Percentiles rank a stretch among this genome's conserved stretches.
These are phyloP conservation scores for Terfezia boudieri DNA, from an alignment of 495 filamentous ascomycete species.

Conservation along the genomic window DNA sequence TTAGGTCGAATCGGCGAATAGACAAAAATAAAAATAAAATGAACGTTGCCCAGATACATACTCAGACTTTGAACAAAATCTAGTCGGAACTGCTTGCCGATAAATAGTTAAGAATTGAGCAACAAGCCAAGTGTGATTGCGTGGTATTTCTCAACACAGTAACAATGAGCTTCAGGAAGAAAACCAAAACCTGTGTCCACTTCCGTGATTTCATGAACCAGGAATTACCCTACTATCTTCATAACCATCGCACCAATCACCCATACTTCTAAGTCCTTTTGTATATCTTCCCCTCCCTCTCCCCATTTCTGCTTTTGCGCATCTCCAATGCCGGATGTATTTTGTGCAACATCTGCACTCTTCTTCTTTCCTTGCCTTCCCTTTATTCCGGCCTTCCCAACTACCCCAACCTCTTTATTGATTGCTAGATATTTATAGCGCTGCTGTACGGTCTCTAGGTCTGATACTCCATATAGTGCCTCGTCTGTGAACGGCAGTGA, in stretches of 20 bases:
- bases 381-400: not conserved
- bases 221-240: slow-evolving; percentile 27
- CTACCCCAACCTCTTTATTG: not conserved
- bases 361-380: not conserved
- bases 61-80: no score
- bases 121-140: no score
- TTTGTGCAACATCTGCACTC: slow-evolving; percentile 25
- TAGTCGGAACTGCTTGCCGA: no score
- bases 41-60: no score
- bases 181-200: no score
- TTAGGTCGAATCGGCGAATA: no score
- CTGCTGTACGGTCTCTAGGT: not conserved
- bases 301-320: slow-evolving; percentile 17
- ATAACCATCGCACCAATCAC: slow-evolving; percentile 53
- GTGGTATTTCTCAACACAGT: no score
- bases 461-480: not conserved
- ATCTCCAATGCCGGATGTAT: slow-evolving; percentile 36
- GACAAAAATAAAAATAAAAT: no score
- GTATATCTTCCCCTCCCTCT: slow-evolving; percentile 14
- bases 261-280: slow-evolving; percentile 34
- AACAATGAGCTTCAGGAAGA: no score
- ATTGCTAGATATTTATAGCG: not conserved
- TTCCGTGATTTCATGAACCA: no score
- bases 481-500: slow-evolving; percentile 34
- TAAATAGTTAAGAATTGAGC: no score